Conservation (phyloP, 1,284 basidiomycete species). For the Rhizopogon hawkerae region DNA sequence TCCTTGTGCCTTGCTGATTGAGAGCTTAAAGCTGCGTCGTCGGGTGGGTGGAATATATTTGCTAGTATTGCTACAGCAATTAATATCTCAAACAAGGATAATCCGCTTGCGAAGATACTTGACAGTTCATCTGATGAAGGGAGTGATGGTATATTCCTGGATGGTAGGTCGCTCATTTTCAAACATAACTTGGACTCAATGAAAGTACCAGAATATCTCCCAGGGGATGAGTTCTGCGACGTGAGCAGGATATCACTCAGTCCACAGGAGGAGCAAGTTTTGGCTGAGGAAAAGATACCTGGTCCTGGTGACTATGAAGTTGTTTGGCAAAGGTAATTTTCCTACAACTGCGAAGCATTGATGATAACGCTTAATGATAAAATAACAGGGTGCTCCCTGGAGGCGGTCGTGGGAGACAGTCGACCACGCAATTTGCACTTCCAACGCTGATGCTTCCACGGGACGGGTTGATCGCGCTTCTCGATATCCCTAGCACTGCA, state of each 20-base stretch:
- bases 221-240: slow-evolving; percentile 56
- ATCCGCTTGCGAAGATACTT: slow-evolving; percentile 37
- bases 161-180: slow-evolving; percentile 23
- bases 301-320: slow-evolving; percentile 54
- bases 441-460: slow-evolving; percentile 50
- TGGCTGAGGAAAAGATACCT: slow-evolving; percentile 29
- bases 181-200: neutral
- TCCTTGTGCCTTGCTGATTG: slow-evolving; percentile 47
- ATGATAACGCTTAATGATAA: neutral
- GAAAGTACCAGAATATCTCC: slow-evolving; percentile 41
- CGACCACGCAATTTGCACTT: slow-evolving; percentile 46
- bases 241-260: slow-evolving; percentile 44
- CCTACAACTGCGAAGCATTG: neutral
- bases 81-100: slow-evolving; percentile 32
- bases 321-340: slow-evolving; percentile 58
- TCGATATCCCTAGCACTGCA: slow-evolving; percentile 51
- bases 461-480: slow-evolving; percentile 54
- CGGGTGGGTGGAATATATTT: slow-evolving; percentile 30
- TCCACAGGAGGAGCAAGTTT: slow-evolving; percentile 33
- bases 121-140: slow-evolving; percentile 31
- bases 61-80: neutral
- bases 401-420: slow-evolving; percentile 26
- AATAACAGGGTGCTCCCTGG: slow-evolving; percentile 1
- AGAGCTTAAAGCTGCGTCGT: slow-evolving; percentile 38
- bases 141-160: slow-evolving; percentile 33